Evolutionary conservation across 768 basidiomycete genomes (phyloP), one percentile per base, ranked within the genome.

Genomic region (Russula compacta): DNA sequence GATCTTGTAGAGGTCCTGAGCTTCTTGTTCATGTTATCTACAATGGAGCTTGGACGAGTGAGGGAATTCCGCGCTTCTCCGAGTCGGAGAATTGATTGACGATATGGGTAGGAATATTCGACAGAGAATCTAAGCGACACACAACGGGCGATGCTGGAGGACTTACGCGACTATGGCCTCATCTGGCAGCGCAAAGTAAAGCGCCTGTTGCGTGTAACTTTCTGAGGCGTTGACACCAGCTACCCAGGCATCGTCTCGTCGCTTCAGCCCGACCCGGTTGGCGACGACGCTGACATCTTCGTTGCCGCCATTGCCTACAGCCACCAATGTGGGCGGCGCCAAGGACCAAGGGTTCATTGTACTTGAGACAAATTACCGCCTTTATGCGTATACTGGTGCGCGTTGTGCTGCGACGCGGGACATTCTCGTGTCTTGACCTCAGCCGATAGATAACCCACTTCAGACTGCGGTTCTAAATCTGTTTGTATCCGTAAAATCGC

Each of bases 371-470:
- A 98, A 99, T 76, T 98, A 98, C 76, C 88, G 94, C 66, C 76
- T 99, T 64, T 99, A 98, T 71, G 97, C 97, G 5, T 99, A 99
- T 73, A 99, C 97, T 39, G 88, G 94, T 94, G 72, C 54, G 76
- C 59, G 35, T 19, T 51, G 5, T 14, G 15, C n/a, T 42, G 56
- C 21, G 35, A 42, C 9, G 55, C 12, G 11, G 29, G 12, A 38
- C 55, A 9, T 46, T 17, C 24, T 29, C 35, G 29, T 52, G 12
- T 47, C 35, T 53, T 59, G 46, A 56, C 64, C 60, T 64, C 64
- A 60, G 5, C 40, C 19, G 38, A 48, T 66, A 98, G 93, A 92
- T 67, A 98, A 98, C 73, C 90, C 95, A 32, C 79, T 99, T 24
- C 94, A 97, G 74, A 97, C 93, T 46, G 93, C 95, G 17, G 93